Percentiles rank a stretch among this genome's conserved stretches.
Evolutionary conservation across 2,329 filamentous ascomycete species (phyloP).

Genomic region (Neonectria neomacrospora): DNA sequence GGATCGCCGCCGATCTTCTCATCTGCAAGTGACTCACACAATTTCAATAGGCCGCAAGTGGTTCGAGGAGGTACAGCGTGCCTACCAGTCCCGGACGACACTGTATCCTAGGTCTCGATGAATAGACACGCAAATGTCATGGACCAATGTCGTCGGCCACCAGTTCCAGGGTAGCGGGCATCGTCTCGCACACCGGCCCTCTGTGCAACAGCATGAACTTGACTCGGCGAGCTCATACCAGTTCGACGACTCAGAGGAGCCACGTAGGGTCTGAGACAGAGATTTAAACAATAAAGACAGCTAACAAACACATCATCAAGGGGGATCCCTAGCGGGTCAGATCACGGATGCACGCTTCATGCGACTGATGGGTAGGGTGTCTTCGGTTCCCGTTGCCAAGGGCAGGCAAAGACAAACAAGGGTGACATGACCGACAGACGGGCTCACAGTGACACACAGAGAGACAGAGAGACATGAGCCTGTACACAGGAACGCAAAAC

Average conservation of each 20-base stretch:
- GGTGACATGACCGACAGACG: neutral
- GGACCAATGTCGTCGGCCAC: conserved; percentile 23
- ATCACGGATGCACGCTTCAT: neutral
- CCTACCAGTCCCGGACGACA: neutral
- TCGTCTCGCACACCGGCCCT: conserved; percentile 14
- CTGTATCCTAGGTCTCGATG: conserved; percentile 1
- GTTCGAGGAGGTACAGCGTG: neutral
- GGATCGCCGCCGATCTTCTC: neutral
- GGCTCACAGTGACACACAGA: neutral
- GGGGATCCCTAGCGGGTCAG: neutral
- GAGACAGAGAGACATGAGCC: conserved; percentile 2
- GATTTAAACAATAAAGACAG: neutral
- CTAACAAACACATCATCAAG: conserved; percentile 7
- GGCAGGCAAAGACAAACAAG: conserved; percentile 1
- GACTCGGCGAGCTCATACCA: conserved; percentile 7
- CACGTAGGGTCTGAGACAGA: conserved; percentile 4
- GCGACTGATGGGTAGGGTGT: conserved; percentile 5
- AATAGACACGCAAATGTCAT: conserved; percentile 4
- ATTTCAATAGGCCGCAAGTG: neutral
- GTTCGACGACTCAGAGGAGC: conserved; percentile 4
- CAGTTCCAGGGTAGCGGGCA: conserved; percentile 7
- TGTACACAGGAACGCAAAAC: conserved; percentile 5
- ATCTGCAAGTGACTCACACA: neutral
- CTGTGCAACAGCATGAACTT: conserved; percentile 21
- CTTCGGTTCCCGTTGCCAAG: conserved; percentile 3